A percentile compares a stretch with the other conserved stretches of the same genome.
Conservation (phyloP, 2,329 filamentous ascomycete species). For the Stagonosporopsis cucurbitacearum region DNA sequence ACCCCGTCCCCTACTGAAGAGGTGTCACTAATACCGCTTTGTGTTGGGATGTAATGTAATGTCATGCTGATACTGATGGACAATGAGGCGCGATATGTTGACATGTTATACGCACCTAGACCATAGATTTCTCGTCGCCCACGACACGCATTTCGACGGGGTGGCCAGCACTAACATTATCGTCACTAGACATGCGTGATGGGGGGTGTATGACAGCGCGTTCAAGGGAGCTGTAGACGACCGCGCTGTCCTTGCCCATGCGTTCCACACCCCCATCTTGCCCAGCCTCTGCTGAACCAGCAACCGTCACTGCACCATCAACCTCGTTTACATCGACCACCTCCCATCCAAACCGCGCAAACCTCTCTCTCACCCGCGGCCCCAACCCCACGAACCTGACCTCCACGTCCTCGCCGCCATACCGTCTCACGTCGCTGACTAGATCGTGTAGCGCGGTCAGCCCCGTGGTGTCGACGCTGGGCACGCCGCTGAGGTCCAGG, state of each 20-base stretch:
- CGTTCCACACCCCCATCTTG: no score
- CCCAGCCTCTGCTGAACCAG: constrained; percentile 27
- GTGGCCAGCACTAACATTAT: constrained; percentile 16
- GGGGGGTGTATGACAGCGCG: no score
- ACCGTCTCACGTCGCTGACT: constrained; percentile 57
- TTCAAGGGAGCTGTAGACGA: no score
- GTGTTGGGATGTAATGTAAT: no score
- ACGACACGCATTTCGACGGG: constrained; percentile 25
- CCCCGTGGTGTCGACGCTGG: constrained; percentile 62
- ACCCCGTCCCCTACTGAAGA: no score
- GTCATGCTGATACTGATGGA: no score
- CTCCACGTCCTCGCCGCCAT: constrained; percentile 56
- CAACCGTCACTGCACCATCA: background rate
- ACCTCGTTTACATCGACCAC: no score
- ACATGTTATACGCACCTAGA: no score
- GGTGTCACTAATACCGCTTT: no score
- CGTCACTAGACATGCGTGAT: constrained; percentile 8
- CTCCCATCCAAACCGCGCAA: constrained; percentile 46
- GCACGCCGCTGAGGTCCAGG: constrained; percentile 60
- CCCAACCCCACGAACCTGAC: constrained; percentile 59
- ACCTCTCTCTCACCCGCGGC: constrained; percentile 46
- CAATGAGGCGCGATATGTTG: no score
- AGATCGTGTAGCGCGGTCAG: constrained; percentile 59
- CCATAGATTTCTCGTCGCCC: constrained; percentile 29
- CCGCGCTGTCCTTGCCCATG: no score